Evolutionary conservation across 2,329 filamentous ascomycete species (phyloP).

Genomic region (Aspergillus sojae): DNA sequence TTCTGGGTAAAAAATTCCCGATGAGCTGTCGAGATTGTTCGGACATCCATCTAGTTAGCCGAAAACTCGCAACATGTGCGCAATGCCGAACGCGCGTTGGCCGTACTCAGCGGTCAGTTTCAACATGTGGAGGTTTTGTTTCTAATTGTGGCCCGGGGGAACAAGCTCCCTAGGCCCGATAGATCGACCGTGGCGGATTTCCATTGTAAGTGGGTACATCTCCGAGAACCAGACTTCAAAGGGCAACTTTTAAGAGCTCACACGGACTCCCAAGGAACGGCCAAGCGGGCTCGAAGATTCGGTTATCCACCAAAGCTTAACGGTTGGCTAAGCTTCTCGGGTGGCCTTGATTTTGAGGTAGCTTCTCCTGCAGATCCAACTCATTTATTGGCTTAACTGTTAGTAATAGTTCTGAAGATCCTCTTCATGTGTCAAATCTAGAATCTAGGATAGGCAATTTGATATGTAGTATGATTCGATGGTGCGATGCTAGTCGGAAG

Average conservation of each 20-base stretch:
- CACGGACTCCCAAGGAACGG: background rate
- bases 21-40: background rate
- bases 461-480: background rate
- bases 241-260: background rate
- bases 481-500: background rate
- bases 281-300: conserved; percentile 10
- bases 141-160: background rate
- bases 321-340: conserved; percentile 1
- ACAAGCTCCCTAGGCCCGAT: background rate
- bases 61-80: background rate
- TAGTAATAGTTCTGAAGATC: conserved; percentile 8
- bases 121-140: background rate
- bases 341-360: conserved; percentile 4
- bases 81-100: background rate
- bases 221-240: background rate
- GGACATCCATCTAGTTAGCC: background rate
- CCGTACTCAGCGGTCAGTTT: background rate
- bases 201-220: background rate
- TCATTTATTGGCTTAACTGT: conserved; percentile 7
- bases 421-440: background rate
- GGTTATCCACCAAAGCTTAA: conserved; percentile 6
- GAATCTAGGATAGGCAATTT: background rate
- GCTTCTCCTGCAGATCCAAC: conserved; percentile 6
- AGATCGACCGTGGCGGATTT: background rate
- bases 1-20: background rate